Conservation (phyloP, 306 rosid genomes). For the Rosa multiflora region DNA sequence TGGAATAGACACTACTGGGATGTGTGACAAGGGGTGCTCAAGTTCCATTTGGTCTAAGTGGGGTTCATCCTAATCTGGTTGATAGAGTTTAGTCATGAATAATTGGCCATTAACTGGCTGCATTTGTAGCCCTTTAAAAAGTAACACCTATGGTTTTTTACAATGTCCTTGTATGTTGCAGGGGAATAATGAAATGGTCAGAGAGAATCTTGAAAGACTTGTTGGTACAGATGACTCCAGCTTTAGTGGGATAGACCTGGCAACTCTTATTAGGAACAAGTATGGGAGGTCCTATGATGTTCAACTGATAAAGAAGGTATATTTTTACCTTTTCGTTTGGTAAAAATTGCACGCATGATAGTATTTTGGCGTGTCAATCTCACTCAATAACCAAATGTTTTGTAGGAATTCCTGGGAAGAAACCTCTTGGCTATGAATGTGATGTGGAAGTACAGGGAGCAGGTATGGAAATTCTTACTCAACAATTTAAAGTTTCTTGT, state of each 20-base stretch:
- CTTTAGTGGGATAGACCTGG: slow-evolving; percentile 90
- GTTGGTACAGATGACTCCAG: slow-evolving; percentile 84
- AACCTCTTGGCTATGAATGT: slow-evolving; percentile 93
- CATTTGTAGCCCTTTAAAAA: background rate
- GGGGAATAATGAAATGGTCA: slow-evolving; percentile 57
- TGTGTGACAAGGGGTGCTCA: background rate
- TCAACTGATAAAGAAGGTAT: slow-evolving; percentile 88
- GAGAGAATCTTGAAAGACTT: slow-evolving; percentile 78
- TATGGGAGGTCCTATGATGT: slow-evolving; percentile 95
- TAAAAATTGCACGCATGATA: background rate
- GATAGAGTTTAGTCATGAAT: background rate
- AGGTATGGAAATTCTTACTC: slow-evolving; percentile 49
- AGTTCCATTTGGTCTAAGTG: background rate
- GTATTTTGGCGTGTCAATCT: slow-evolving; percentile 4
- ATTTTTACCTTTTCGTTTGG: background rate
- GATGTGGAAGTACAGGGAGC: slow-evolving; percentile 99
- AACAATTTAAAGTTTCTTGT: background rate
- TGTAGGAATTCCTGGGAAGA: slow-evolving; percentile 95
- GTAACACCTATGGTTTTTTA: background rate
- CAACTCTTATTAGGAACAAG: slow-evolving; percentile 89
- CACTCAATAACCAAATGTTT: background rate
- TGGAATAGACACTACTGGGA: background rate
- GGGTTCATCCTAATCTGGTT: background rate
- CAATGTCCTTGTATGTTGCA: slow-evolving; percentile 18
- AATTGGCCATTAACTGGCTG: background rate